Percentiles rank a stretch among this genome's conserved stretches.
Evolutionary conservation across 345 rosid genomes (phyloP).

Genomic region (Erodium maritimum): DNA sequence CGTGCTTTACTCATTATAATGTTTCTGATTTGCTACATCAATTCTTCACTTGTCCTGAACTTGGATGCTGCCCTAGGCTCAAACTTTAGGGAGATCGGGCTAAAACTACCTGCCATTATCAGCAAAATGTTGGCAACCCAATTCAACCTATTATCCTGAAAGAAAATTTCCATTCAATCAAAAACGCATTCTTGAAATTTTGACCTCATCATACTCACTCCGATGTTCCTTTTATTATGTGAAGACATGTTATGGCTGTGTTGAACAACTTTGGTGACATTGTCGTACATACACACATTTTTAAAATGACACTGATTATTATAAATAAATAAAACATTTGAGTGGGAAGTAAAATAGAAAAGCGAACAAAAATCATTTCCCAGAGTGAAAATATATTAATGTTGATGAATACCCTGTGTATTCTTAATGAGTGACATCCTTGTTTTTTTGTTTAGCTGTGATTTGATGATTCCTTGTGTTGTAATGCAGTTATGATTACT

Average conservation of each 20-base stretch:
- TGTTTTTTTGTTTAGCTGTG: background rate
- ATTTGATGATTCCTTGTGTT: background rate
- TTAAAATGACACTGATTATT: background rate
- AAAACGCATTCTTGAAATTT: background rate
- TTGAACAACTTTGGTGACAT: too few relatives aligned
- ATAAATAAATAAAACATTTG: background rate
- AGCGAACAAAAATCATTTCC: background rate
- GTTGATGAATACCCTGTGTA: background rate
- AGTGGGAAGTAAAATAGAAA: background rate
- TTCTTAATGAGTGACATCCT: background rate
- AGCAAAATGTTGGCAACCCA: too few relatives aligned
- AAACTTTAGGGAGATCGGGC: background rate
- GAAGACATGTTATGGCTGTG: background rate
- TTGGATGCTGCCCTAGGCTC: background rate
- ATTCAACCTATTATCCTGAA: background rate
- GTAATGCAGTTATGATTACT: conserved; percentile 62
- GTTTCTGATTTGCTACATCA: background rate
- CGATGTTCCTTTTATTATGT: too few relatives aligned
- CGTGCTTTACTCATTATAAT: background rate
- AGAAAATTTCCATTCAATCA: background rate
- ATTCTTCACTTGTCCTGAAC: background rate
- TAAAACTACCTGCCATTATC: too few relatives aligned
- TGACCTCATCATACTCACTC: background rate
- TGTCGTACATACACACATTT: background rate
- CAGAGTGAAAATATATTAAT: background rate